Percentiles rank a stretch among this genome's conserved stretches.
Evolutionary conservation across 148 eudicot species (phyloP).

Genomic region (Heliamphora exappendiculata): DNA sequence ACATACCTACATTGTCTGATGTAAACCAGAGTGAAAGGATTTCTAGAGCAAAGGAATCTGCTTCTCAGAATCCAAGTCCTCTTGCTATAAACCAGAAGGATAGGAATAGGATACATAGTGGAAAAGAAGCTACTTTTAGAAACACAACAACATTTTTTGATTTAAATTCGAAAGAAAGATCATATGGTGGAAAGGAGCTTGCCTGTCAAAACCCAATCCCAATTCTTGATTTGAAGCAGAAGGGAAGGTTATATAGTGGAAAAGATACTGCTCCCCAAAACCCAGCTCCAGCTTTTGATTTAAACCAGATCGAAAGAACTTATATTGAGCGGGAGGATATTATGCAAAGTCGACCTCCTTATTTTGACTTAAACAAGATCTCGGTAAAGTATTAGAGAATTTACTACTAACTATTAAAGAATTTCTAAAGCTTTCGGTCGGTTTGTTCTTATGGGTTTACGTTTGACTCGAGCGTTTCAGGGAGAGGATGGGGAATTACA

Average conservation of each 20-base stretch:
- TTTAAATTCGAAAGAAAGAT: slow-evolving; percentile 20
- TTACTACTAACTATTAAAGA: not conserved
- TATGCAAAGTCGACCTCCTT: slow-evolving; percentile 28
- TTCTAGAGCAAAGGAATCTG: slow-evolving; percentile 10
- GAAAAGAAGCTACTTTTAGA: not conserved
- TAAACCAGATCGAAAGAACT: slow-evolving; percentile 16
- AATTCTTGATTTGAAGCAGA: slow-evolving; percentile 26
- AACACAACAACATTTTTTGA: slow-evolving; percentile 12
- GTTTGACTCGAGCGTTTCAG: slow-evolving; percentile 11
- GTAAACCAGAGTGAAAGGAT: slow-evolving; percentile 7
- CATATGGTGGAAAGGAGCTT: slow-evolving; percentile 13
- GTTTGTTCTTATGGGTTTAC: not conserved
- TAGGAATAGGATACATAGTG: slow-evolving; percentile 9
- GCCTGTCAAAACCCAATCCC: slow-evolving; percentile 3
- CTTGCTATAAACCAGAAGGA: slow-evolving; percentile 16
- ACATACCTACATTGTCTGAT: slow-evolving; percentile 1
- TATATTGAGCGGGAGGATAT: slow-evolving; percentile 18
- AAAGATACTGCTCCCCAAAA: slow-evolving; percentile 16
- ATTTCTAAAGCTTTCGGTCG: not conserved
- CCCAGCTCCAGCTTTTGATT: slow-evolving; percentile 7
- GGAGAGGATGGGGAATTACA: slow-evolving; percentile 30
- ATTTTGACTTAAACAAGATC: slow-evolving; percentile 47
- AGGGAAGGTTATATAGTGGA: slow-evolving; percentile 16
- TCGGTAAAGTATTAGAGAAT: slow-evolving; percentile 24
- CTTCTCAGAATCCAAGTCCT: not conserved